Evolutionary conservation across 306 rosid species (phyloP), one percentile per base, ranked within the genome.

Genomic region (Medicago ruthenica): DNA sequence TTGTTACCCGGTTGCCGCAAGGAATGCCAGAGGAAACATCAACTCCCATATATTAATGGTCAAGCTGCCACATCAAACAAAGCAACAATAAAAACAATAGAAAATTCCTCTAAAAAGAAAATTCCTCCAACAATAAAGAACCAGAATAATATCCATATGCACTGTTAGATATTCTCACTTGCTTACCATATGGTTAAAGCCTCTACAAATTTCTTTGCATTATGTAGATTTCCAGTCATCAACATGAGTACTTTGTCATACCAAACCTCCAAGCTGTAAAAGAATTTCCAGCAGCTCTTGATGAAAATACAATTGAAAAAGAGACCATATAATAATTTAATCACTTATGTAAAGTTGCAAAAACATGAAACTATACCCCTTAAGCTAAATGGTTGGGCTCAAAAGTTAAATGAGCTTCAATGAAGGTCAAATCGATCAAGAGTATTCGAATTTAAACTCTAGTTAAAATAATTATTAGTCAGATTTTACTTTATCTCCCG

Each of bases 1-100:
- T 83, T 15, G 9, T 48, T 86, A 93, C 96, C 98, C 97, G 3
- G 91, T 78, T 22, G 70, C 97, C 15, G 87, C 97, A 65, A 91
- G 87, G 78, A 93, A 93, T 1, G 87, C 89, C 6, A 93, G 53
- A 8, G 97, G 97, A 82, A 93, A 86, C 96, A 89, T 93, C 89
- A 91, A 2, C 62, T 93, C 98, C 89, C 87, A 87, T 1, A 81
- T 85, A n/a, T 88, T 93, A 39, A 91, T 83, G 8, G 86, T 72
- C 98, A 93, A 89, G 41, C 97, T 93, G 91, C 64, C 71, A 76
- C 54, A 31, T 8, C 62, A 41, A 31, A n/a, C 22, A 54, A 15
- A 54, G 16, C 39, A 74, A 42, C 27, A n/a, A 22, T 0, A 0
- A 2, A 16, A 0, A 34, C 6, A 42, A 41, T 9, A 37, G 8